Conservation (phyloP, 179 eudicot species). For the Corrigiola litoralis region DNA sequence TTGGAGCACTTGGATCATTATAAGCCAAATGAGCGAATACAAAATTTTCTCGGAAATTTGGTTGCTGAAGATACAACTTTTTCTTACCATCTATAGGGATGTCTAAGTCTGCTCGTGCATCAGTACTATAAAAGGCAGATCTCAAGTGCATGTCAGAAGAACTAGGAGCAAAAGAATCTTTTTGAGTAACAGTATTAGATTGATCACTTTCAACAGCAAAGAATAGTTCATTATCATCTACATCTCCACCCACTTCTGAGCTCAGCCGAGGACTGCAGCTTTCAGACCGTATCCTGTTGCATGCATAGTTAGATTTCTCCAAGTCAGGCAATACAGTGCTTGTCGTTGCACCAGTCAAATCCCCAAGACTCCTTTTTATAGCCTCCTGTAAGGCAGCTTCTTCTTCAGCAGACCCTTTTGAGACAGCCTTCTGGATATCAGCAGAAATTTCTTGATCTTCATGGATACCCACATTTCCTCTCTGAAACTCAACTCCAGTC, state of each 20-base stretch:
- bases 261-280: conserved; percentile 26
- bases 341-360: conserved; percentile 26
- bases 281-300: conserved; percentile 22
- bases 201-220: conserved; percentile 18
- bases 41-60: conserved; percentile 8
- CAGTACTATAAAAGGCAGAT: conserved; percentile 11
- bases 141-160: conserved; percentile 19
- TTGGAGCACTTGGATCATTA: conserved; percentile 8
- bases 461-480: conserved; percentile 29
- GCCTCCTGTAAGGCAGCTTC: conserved; percentile 85
- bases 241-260: conserved; percentile 15
- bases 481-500: conserved; percentile 60
- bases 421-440: conserved; percentile 26
- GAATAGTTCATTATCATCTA: conserved; percentile 17
- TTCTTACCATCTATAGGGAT: conserved; percentile 13
- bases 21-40: conserved; percentile 12
- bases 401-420: conserved; percentile 75
- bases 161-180: conserved; percentile 14
- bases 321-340: conserved; percentile 26
- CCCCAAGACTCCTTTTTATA: conserved; percentile 68
- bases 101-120: conserved; percentile 8
- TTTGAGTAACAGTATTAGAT: conserved; percentile 17
- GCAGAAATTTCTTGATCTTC: conserved; percentile 22
- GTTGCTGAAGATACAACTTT: conserved; percentile 14
- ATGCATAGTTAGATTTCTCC: conserved; percentile 14